phyloP scores from a whole-genome alignment of 768 basidiomycete species.

The Suillus variegatus region DNA sequence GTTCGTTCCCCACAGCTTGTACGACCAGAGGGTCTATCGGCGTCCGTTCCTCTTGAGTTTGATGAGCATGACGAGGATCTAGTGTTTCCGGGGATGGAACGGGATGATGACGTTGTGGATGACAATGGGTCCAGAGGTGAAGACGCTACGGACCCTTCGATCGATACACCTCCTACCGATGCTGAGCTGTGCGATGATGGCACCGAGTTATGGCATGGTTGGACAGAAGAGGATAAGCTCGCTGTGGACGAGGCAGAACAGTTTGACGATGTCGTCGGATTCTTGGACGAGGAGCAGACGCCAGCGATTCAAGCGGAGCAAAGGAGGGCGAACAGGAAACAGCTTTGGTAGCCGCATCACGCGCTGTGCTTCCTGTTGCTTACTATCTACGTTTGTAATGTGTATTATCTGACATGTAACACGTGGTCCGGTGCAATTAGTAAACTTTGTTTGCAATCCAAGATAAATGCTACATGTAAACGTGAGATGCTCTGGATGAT shows the following conservation, averaged over 20 bases:
- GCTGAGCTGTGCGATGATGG: conserved; percentile 9
- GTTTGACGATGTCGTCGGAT: conserved; percentile 35
- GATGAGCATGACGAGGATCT: conserved; percentile 74
- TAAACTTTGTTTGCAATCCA: conserved; percentile 4
- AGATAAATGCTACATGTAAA: conserved; percentile 5
- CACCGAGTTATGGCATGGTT: conserved; percentile 24
- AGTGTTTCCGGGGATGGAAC: conserved; percentile 26
- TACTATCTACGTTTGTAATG: conserved; percentile 2
- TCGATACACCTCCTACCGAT: conserved; percentile 42
- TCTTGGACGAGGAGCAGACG: conserved; percentile 35
- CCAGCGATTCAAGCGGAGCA: conserved; percentile 17
- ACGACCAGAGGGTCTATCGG: conserved; percentile 24
- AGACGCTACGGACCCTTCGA: conserved; percentile 30
- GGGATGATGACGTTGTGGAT: conserved; percentile 18
- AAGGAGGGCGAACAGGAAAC: conserved; percentile 12
- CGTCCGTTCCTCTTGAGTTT: conserved; percentile 49
- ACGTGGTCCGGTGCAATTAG: neutral
- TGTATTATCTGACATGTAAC: conserved; percentile 6
- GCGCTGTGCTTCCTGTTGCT: conserved; percentile 3
- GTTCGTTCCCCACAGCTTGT: conserved; percentile 47
- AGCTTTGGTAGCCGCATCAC: conserved; percentile 5
- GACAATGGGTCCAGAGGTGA: conserved; percentile 28
- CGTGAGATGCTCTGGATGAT: neutral
- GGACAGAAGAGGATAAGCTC: conserved; percentile 28
- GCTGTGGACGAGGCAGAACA: conserved; percentile 33